phyloP scores from a whole-genome alignment of 495 filamentous ascomycete genomes.

The Penicillium mononematosum region DNA sequence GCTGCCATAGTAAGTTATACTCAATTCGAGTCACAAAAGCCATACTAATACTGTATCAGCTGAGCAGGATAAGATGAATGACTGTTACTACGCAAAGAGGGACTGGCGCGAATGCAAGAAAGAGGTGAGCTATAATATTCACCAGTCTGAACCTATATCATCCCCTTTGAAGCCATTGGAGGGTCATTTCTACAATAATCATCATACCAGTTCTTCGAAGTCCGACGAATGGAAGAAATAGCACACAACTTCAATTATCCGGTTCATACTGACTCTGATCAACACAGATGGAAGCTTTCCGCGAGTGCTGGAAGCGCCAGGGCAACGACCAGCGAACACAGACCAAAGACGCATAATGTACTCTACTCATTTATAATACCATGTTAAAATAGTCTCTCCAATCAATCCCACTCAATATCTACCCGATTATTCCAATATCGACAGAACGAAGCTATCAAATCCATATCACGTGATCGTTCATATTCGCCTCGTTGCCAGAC shows the following conservation, averaged over 20 bases:
- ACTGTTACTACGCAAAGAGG: conserved; percentile 95
- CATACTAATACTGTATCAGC: conserved; percentile 45
- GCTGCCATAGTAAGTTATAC: conserved; percentile 70
- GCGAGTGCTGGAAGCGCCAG: conserved; percentile 88
- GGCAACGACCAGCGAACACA: conserved; percentile 82
- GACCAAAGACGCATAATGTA: conserved; percentile 57
- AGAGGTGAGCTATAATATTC: conserved; percentile 62
- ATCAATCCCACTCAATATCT: not conserved
- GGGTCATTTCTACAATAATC: not conserved
- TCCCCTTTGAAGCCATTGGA: not conserved
- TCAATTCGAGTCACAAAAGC: not conserved
- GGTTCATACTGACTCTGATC: conserved; percentile 17
- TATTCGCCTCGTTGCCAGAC: not conserved
- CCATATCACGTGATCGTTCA: conserved; percentile 15
- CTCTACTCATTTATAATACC: not conserved
- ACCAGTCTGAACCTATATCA: not conserved
- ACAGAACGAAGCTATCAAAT: not conserved
- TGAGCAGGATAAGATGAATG: conserved; percentile 87
- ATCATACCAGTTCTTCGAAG: not conserved
- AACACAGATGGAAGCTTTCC: conserved; percentile 84
- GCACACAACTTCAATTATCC: not conserved
- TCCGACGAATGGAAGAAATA: not conserved
- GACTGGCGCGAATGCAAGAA: conserved; percentile 90
- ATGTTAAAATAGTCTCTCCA: conserved; percentile 2
- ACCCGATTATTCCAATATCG: not conserved